Conservation (phyloP, 148 eudicot genomes). For the Diospyros kaki region DNA sequence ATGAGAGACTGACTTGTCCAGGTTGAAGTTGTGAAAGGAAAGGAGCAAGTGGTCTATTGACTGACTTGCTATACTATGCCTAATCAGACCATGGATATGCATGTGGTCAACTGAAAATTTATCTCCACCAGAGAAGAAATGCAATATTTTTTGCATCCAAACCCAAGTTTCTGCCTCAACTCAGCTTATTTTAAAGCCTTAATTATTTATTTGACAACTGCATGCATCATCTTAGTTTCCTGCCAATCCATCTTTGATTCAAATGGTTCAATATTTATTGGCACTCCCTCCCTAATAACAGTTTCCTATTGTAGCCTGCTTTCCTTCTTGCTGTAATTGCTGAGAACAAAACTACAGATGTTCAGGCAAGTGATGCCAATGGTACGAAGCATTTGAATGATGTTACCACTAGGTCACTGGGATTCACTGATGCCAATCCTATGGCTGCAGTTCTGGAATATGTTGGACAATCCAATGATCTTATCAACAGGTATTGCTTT, state of each 20-base stretch:
- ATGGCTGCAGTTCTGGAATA: conserved; percentile 51
- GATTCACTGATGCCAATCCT: conserved; percentile 37
- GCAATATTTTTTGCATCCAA: no score
- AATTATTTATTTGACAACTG: neutral
- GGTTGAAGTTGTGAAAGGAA: no score
- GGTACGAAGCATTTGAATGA: conserved; percentile 31
- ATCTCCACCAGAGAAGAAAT: no score
- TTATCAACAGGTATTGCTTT: conserved; percentile 51
- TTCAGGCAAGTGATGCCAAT: conserved; percentile 18
- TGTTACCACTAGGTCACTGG: conserved; percentile 28
- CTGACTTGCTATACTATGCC: no score
- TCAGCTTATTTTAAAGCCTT: neutral
- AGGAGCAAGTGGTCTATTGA: no score
- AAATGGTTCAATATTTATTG: neutral
- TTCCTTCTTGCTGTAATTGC: conserved; percentile 57
- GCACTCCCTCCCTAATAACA: neutral
- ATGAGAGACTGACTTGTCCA: no score
- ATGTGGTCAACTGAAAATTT: no score
- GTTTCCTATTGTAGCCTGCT: conserved; percentile 63
- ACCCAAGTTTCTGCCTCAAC: neutral
- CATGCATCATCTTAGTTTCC: neutral
- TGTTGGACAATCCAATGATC: conserved; percentile 41
- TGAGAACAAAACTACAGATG: conserved; percentile 34
- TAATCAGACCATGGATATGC: no score
- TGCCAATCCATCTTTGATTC: neutral